A percentile compares a stretch with the other conserved stretches of the same genome.
Evolutionary conservation across 1,139 yeast genomes (phyloP).

Genomic region (Lodderomyces margitis): DNA sequence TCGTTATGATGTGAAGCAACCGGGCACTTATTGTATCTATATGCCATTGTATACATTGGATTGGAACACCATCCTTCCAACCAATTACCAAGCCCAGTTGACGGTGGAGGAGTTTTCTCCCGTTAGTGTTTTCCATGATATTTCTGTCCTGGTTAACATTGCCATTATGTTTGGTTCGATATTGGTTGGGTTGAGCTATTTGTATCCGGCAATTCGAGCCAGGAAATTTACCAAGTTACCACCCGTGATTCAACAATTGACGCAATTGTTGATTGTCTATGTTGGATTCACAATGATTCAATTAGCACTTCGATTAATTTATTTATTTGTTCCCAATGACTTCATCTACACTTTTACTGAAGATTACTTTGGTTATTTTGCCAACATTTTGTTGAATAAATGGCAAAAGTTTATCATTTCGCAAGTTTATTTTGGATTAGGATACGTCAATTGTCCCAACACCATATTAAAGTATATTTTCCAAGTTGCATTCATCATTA

Average conservation of each 20-base stretch:
- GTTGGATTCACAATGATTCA: slow-evolving; percentile 7
- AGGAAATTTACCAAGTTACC: slow-evolving; percentile 8
- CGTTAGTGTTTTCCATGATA: slow-evolving; percentile 10
- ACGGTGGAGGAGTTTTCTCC: slow-evolving; percentile 12
- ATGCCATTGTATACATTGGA: slow-evolving; percentile 14
- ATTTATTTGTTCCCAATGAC: slow-evolving; percentile 10
- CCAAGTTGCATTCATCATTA: slow-evolving; percentile 5
- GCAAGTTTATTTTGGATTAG: slow-evolving; percentile 14
- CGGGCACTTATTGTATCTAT: slow-evolving; percentile 16
- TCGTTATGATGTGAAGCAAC: slow-evolving; percentile 8
- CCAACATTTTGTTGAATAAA: slow-evolving; percentile 9
- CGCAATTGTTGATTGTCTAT: slow-evolving; percentile 7
- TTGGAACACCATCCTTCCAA: slow-evolving; percentile 10
- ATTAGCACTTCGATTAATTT: slow-evolving; percentile 8
- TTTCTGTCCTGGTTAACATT: slow-evolving; percentile 11
- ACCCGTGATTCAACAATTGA: slow-evolving; percentile 7
- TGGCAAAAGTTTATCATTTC: slow-evolving; percentile 11
- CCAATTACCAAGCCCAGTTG: slow-evolving; percentile 10
- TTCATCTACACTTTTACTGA: slow-evolving; percentile 8
- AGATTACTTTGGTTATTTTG: slow-evolving; percentile 8
- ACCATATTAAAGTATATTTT: slow-evolving; percentile 7
- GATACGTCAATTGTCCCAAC: slow-evolving; percentile 7
- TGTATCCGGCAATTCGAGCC: slow-evolving; percentile 9
- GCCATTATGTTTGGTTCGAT: slow-evolving; percentile 10
- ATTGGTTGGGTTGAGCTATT: slow-evolving; percentile 8